Percentiles rank a stretch among this genome's conserved stretches.
phyloP scores from a whole-genome alignment of 2,329 filamentous ascomycete species.

The Alternaria sp. region DNA sequence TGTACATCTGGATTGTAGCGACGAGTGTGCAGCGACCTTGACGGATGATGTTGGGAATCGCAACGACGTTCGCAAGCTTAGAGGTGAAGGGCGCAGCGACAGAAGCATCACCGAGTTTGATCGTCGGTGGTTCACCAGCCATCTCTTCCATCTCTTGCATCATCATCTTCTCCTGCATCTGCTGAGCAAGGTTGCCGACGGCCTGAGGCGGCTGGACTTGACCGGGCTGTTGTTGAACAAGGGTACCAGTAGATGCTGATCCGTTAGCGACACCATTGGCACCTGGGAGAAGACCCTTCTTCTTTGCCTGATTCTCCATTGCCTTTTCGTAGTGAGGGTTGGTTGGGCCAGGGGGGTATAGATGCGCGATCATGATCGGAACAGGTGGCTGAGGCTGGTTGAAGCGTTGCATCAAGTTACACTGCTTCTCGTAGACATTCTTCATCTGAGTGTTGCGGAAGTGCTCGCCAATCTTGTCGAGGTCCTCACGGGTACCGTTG shows the following conservation, averaged over 20 bases:
- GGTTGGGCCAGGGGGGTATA: slow-evolving; percentile 87
- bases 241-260: slow-evolving; percentile 28
- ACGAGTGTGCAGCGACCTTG: slow-evolving; percentile 97
- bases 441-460: slow-evolving; percentile 97
- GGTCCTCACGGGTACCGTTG: slow-evolving; percentile 91
- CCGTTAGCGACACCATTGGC: slow-evolving; percentile 53
- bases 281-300: slow-evolving; percentile 72
- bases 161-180: slow-evolving; percentile 82
- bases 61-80: slow-evolving; percentile 95
- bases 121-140: slow-evolving; percentile 89
- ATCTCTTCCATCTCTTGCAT: slow-evolving; percentile 77
- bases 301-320: slow-evolving; percentile 83
- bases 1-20: slow-evolving; percentile 99
- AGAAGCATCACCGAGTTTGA: slow-evolving; percentile 97
- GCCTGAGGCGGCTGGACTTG: slow-evolving; percentile 67
- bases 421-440: slow-evolving; percentile 97
- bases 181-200: slow-evolving; percentile 74
- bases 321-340: slow-evolving; percentile 97
- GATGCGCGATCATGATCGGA: slow-evolving; percentile 88
- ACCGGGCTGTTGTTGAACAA: slow-evolving; percentile 55
- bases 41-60: slow-evolving; percentile 97
- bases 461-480: slow-evolving; percentile 91
- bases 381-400: slow-evolving; percentile 94
- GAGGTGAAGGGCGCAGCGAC: slow-evolving; percentile 97
- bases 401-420: slow-evolving; percentile 90